Base-by-base conservation (phyloP, 2,329 filamentous ascomycete genomes). In the Exophiala xenobiotica region DNA sequence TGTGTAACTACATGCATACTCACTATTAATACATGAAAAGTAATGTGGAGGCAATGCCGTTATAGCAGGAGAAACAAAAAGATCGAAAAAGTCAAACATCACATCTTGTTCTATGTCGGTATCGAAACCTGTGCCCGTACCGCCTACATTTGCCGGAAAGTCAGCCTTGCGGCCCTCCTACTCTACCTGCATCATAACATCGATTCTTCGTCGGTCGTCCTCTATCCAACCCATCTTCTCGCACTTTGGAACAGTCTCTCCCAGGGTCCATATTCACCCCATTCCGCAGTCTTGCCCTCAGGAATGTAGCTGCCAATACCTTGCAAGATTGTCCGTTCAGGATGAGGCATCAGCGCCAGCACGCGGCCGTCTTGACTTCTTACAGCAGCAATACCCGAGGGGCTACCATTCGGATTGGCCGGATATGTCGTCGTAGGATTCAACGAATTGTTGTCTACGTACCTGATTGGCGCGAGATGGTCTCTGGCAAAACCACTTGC, bases 321-420 rank as follows among this genome's bases (percentile, higher is more conserved):
- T 51, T 82, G 83, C 74, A 95, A 74, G 52, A 95, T 83, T 12
- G 88, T 95, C n/a, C 90, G 81, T 74, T 96, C 90, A 1, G 90
- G 90, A 69, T 96, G 90, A 55, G 91, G 91, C 90, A 96, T 96
- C 74, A 96, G 81, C 5, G 90, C 90, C 61, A 96, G 70, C 1
- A 95, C 88, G 51, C 88, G 80, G 9, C 90, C 90, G 65, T 95
- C 86, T 37, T 75, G 79, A 63, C 82, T 90, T 61, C 86, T 78
- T 20, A 95, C 86, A 66, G 85, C 90, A 1, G 90, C 88, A 58
- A 96, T 87, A 65, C 88, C 90, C 56, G 80, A 77, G 1, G 88
- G 87, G 65, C 86, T 90, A 46, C 90, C 90, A 71, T 95, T 96
- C 45, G 86, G 88, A 74, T 97, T 97, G 73, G 78, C 87, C 1